A percentile compares a stretch with the other conserved stretches of the same genome.
Conservation (phyloP, 768 basidiomycete genomes). For the Rickenella mellea region DNA sequence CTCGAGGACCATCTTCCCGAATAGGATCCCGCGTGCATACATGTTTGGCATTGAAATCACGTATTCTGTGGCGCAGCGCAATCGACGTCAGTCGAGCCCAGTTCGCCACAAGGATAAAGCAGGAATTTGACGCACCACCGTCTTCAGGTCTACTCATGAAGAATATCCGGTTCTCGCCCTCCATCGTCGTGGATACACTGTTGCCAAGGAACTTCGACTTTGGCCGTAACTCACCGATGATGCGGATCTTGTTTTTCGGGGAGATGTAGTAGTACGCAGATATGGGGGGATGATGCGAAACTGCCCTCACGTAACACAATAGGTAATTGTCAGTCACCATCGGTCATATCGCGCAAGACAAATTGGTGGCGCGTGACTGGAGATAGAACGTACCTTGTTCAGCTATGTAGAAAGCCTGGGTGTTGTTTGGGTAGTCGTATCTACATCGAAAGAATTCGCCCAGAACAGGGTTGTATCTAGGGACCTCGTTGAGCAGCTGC, state of each 20-base stretch:
- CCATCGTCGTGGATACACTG: slow-evolving; percentile 92
- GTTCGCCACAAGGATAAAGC: slow-evolving; percentile 5
- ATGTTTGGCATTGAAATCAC: slow-evolving; percentile 96
- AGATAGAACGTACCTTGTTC: slow-evolving; percentile 66
- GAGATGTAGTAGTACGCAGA: slow-evolving; percentile 96
- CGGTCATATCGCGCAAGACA: too few relatives aligned
- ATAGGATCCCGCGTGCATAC: slow-evolving; percentile 82
- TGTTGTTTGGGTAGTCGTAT: slow-evolving; percentile 85
- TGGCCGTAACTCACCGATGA: slow-evolving; percentile 89
- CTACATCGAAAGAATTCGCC: slow-evolving; percentile 97
- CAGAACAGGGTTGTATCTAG: slow-evolving; percentile 90
- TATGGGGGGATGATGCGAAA: slow-evolving; percentile 91
- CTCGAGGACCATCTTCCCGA: slow-evolving; percentile 93
- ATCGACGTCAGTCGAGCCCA: neutral
- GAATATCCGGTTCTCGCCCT: slow-evolving; percentile 85
- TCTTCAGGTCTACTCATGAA: slow-evolving; percentile 79
- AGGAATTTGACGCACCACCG: slow-evolving; percentile 50
- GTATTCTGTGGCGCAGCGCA: slow-evolving; percentile 44
- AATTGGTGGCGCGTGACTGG: neutral
- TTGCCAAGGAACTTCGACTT: slow-evolving; percentile 97
- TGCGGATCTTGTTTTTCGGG: slow-evolving; percentile 76
- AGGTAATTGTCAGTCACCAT: too few relatives aligned
- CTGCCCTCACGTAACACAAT: slow-evolving; percentile 27
- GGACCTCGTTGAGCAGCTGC: too few relatives aligned
- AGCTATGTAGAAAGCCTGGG: slow-evolving; percentile 92